A percentile compares a stretch with the other conserved stretches of the same genome.
phyloP scores from a whole-genome alignment of 2,329 filamentous ascomycete genomes.

The Hypoxylon sp. region DNA sequence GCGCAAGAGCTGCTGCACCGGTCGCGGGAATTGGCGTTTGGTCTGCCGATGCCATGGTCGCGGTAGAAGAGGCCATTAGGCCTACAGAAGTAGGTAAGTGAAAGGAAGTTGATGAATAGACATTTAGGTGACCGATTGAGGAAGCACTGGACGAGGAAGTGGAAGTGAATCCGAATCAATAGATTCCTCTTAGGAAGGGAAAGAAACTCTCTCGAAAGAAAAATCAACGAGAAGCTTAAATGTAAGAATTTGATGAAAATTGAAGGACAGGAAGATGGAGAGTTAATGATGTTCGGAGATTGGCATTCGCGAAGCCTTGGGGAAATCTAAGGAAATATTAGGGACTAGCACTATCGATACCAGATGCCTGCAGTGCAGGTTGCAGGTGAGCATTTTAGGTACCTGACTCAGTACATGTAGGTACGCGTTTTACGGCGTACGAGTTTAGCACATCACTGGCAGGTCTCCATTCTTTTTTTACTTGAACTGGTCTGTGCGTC shows the following conservation, averaged over 20 bases:
- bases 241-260: slow-evolving; percentile 9
- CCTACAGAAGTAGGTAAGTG: slow-evolving; percentile 24
- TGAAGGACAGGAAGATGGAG: not conserved
- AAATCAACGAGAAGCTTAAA: slow-evolving; percentile 5
- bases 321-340: slow-evolving; percentile 17
- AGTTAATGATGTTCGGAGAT: slow-evolving; percentile 4
- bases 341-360: slow-evolving; percentile 22
- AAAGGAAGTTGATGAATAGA: no score
- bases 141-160: no score
- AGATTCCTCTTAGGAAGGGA: no score
- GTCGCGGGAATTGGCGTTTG: slow-evolving; percentile 39
- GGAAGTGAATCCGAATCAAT: no score
- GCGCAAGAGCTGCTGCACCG: slow-evolving; percentile 34
- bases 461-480: no score
- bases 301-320: slow-evolving; percentile 5
- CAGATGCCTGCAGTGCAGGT: not conserved
- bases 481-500: slow-evolving; percentile 23
- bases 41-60: slow-evolving; percentile 43
- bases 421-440: not conserved
- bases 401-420: not conserved
- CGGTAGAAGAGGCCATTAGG: slow-evolving; percentile 40
- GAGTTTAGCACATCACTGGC: no score
- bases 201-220: no score
- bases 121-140: no score
- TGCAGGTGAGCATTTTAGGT: no score